phyloP scores from a whole-genome alignment of 164 flowering plant genomes.

The Warburgia ugandensis region DNA sequence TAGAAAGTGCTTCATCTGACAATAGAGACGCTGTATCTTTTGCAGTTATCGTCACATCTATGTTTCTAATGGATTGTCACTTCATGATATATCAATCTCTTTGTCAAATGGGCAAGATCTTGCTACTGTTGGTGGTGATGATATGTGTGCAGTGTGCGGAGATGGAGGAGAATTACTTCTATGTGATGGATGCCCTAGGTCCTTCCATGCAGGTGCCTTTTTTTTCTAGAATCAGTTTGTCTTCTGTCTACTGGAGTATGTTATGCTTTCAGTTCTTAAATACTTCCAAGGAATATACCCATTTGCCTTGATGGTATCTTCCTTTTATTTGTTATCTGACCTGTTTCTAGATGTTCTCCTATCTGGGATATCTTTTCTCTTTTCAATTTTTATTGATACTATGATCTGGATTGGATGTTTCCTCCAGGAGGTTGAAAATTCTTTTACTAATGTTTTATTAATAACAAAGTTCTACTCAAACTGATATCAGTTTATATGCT shows the following conservation, averaged over 20 bases:
- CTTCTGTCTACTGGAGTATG: background rate
- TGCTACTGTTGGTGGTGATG: conserved; percentile 51
- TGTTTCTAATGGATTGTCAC: conserved; percentile 67
- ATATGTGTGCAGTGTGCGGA: conserved; percentile 80
- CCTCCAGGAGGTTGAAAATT: too few species aligned
- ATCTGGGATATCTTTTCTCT: too few species aligned
- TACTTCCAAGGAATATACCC: background rate
- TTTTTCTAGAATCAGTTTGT: background rate
- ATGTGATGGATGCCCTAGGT: conserved; percentile 72
- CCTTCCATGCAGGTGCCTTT: conserved; percentile 62
- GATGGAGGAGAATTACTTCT: conserved; percentile 60
- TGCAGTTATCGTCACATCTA: conserved; percentile 87
- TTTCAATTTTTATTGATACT: too few species aligned
- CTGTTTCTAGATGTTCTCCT: too few species aligned
- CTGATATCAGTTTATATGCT: too few species aligned
- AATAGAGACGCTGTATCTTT: conserved; percentile 5
- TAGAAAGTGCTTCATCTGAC: background rate
- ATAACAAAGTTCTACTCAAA: too few species aligned
- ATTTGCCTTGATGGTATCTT: too few species aligned
- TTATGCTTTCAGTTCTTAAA: background rate
- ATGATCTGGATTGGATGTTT: too few species aligned
- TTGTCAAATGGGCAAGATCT: conserved; percentile 60
- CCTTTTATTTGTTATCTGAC: too few species aligned
- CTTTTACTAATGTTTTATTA: too few species aligned
- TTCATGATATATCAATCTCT: conserved; percentile 77